Evolutionary conservation across 2,329 filamentous ascomycete genomes (phyloP).

Genomic region (Botrytis tulipae): DNA sequence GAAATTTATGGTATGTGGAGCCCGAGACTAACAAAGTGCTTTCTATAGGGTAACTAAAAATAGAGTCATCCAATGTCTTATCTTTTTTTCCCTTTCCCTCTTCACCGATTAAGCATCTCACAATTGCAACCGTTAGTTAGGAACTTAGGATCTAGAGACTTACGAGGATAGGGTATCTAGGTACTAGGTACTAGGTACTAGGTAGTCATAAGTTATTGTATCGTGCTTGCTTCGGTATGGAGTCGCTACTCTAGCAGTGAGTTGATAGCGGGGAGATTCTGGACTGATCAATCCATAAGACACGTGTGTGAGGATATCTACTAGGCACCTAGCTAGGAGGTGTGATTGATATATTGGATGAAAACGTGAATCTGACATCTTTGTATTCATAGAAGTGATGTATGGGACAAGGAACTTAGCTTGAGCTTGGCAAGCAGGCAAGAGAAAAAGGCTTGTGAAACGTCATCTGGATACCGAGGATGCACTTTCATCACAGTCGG

Average conservation of each 20-base stretch:
- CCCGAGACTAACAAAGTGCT: not conserved
- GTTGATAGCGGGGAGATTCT: not conserved
- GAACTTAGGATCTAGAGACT: not conserved
- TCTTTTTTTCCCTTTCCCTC: not conserved
- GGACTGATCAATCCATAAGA: not conserved
- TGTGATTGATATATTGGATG: not conserved
- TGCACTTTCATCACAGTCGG: not conserved
- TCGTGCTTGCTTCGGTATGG: not conserved
- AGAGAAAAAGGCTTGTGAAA: not conserved
- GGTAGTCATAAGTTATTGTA: too few species aligned
- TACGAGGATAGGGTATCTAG: not conserved
- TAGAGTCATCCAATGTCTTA: constrained; percentile 6
- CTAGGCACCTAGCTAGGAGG: too few species aligned
- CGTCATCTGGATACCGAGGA: not conserved
- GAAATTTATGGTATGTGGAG: not conserved
- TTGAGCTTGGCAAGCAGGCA: not conserved
- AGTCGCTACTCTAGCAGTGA: not conserved
- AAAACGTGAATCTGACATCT: not conserved
- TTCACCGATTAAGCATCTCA: constrained; percentile 5
- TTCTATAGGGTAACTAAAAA: not conserved
- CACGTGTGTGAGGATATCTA: not conserved
- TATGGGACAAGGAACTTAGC: not conserved
- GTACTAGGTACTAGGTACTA: too few species aligned
- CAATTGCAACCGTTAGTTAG: not conserved
- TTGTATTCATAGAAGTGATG: not conserved